Conservation (phyloP, 1,284 basidiomycete genomes). For the Pseudozyma hubeiensis region DNA sequence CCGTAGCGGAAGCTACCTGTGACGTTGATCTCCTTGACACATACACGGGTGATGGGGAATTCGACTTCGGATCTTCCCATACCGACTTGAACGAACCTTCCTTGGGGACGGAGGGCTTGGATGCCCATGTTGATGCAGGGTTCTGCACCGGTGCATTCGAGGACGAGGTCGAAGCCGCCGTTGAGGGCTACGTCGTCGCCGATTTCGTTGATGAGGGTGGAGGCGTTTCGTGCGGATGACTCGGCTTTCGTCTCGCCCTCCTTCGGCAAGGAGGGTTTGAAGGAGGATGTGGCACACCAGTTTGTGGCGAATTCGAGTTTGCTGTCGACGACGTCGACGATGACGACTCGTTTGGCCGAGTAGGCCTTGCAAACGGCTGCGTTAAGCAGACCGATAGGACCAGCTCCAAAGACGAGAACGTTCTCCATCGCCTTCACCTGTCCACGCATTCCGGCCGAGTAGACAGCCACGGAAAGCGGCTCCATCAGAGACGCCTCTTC, state of each 20-base stretch:
- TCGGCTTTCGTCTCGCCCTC: constrained; percentile 60
- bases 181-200: constrained; percentile 71
- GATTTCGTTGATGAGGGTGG: constrained; percentile 70
- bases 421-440: constrained; percentile 73
- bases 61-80: constrained; percentile 69
- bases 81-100: constrained; percentile 73
- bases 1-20: constrained; percentile 82
- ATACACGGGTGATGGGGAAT: constrained; percentile 70
- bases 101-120: constrained; percentile 52
- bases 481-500: constrained; percentile 79
- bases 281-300: constrained; percentile 89
- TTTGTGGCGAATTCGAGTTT: constrained; percentile 87
- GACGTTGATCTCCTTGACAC: constrained; percentile 55
- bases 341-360: constrained; percentile 66
- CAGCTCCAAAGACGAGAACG: constrained; percentile 79
- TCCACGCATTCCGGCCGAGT: constrained; percentile 84
- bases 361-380: constrained; percentile 90
- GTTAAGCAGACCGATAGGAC: constrained; percentile 89
- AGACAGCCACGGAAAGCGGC: constrained; percentile 90
- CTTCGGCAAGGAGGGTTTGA: constrained; percentile 72
- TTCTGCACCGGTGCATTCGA: constrained; percentile 74
- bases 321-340: constrained; percentile 78
- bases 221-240: constrained; percentile 72
- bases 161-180: constrained; percentile 73
- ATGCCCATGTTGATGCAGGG: constrained; percentile 66